Evolutionary conservation across 163 green algal species (phyloP).

Genomic region (Prototheca stagnorum): DNA sequence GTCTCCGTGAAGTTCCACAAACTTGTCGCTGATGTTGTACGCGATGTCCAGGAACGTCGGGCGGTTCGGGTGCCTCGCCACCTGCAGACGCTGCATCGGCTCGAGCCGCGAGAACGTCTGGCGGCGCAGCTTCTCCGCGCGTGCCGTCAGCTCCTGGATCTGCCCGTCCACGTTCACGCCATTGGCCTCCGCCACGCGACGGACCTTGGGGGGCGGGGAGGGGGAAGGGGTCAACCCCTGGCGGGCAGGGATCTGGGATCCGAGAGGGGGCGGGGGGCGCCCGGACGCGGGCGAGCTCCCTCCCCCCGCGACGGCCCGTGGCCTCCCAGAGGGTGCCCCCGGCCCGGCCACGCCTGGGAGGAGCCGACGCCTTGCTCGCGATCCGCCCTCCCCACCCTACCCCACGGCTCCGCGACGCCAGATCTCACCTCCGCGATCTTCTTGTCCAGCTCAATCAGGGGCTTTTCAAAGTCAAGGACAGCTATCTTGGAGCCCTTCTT

Average conservation of each 20-base stretch:
- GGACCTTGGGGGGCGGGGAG: constrained; percentile 35
- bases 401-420: background rate
- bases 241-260: no score
- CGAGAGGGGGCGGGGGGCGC: no score
- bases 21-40: constrained; percentile 90
- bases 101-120: constrained; percentile 87
- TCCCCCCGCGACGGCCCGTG: no score
- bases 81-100: constrained; percentile 76
- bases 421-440: constrained; percentile 77
- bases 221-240: background rate
- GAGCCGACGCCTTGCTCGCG: background rate
- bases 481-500: constrained; percentile 46
- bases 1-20: constrained; percentile 95
- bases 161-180: constrained; percentile 77
- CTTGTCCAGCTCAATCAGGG: constrained; percentile 87
- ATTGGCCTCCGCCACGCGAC: constrained; percentile 84
- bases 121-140: constrained; percentile 63
- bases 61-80: constrained; percentile 82
- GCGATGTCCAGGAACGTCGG: constrained; percentile 94
- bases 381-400: background rate
- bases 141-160: constrained; percentile 71
- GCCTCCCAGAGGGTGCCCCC: background rate
- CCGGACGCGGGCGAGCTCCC: no score
- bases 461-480: constrained; percentile 89
- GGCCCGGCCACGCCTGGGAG: background rate